Evolutionary conservation across 2,329 filamentous ascomycete species (phyloP), one percentile per base, ranked within the genome.

Genomic region (Penicillium sp.): DNA sequence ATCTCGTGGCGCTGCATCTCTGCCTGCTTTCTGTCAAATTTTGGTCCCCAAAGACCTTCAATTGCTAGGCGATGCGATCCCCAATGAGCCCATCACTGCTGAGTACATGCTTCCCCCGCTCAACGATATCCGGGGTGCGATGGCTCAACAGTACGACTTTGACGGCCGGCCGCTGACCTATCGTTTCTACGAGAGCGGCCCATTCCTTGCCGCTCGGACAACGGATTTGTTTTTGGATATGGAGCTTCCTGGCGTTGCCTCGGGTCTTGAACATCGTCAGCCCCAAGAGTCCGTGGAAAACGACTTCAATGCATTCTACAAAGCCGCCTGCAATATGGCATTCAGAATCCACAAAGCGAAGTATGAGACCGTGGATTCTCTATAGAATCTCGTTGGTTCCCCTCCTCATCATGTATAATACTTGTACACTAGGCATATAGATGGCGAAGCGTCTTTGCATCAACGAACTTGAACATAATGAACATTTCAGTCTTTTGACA

Each of bases 41-140:
- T 45, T 57, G 4, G 47, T 72, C 8, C 68, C 70, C 5, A 55
- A 40, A 42, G 45, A 54, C 39, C 29, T 66, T 25, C 37, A 40
- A 13, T 29, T 43, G 32, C 32, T 12, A 18, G 33, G 15, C 3
- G 33, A 37, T 18, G 8, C 18, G 33, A 37, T 29, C 27, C 25
- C 49, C 29, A 42, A 52, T 25, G 48, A 58, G 12, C 54, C 50
- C 27, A 49, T 62, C 24, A 49, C 54, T 15, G 66, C 50, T 2
- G 65, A 67, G 43, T 73, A 72, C 50, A 62, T 69, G 49, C 64
- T 67, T 46, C 62, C 67, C 6, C 65, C 67, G 1, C 42, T 71
- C 13, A 58, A 56, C 10, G 60, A 66, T n/a, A 46, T 68, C 15
- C 50, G 53, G 15, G 61, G 59, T 27, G 61, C 67, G 4, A 53